A percentile compares a stretch with the other conserved stretches of the same genome.
These are phyloP conservation scores for Backusella australiensis DNA, from an alignment of 192 early-diverging fungal species.

Conservation along the genomic window DNA sequence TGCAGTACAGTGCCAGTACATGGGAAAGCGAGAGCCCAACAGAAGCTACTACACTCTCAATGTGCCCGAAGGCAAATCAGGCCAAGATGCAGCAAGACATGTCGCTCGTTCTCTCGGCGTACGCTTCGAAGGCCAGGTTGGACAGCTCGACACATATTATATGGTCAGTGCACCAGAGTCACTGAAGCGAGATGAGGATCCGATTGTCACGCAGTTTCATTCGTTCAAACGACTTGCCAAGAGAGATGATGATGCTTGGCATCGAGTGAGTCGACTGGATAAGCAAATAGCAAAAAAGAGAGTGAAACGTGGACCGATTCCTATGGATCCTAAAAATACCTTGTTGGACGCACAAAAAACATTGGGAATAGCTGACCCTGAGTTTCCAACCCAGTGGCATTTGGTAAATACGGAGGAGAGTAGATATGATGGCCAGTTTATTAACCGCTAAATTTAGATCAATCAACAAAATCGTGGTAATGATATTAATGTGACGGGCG, in stretches of 20 bases:
- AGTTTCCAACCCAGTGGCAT: conserved; percentile 76
- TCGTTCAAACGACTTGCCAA: not conserved
- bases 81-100: not conserved
- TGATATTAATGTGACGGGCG: conserved; percentile 83
- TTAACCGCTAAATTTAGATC: conserved; percentile 2
- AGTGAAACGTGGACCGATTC: conserved; percentile 19
- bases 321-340: not conserved
- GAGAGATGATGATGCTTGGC: conserved; percentile 14
- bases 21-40: conserved; percentile 6
- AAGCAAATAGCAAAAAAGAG: conserved; percentile 17
- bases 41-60: conserved; percentile 4
- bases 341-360: conserved; percentile 10
- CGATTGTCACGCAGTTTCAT: not conserved
- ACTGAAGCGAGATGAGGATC: conserved; percentile 19
- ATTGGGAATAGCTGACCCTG: conserved; percentile 61
- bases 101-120: conserved; percentile 40
- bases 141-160: conserved; percentile 63
- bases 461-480: conserved; percentile 43
- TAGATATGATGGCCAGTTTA: not conserved
- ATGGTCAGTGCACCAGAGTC: conserved; percentile 56
- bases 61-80: conserved; percentile 3
- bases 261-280: conserved; percentile 13
- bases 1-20: conserved; percentile 6
- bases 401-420: conserved; percentile 44
- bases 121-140: conserved; percentile 59